A percentile compares a stretch with the other conserved stretches of the same genome.
phyloP scores from a whole-genome alignment of 2,329 filamentous ascomycete genomes.

The Helotiales sp. region DNA sequence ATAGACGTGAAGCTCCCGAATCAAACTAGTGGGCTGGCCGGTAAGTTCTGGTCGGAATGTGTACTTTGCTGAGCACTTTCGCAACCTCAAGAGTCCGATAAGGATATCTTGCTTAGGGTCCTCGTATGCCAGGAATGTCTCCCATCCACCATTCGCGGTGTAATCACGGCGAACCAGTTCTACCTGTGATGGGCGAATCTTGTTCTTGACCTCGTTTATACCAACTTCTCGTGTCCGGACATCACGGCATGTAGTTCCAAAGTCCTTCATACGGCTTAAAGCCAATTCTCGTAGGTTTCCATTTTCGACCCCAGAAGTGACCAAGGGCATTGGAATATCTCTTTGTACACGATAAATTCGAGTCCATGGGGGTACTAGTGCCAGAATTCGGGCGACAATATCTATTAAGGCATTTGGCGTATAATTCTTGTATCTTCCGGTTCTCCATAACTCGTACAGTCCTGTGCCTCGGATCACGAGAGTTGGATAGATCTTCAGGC shows the following conservation, averaged over 20 bases:
- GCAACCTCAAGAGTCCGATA: slow-evolving; percentile 82
- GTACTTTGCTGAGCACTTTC: slow-evolving; percentile 88
- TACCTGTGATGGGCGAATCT: slow-evolving; percentile 93
- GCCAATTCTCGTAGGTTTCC: slow-evolving; percentile 93
- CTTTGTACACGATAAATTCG: slow-evolving; percentile 97
- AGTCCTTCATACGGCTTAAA: slow-evolving; percentile 97
- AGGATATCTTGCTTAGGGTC: slow-evolving; percentile 98
- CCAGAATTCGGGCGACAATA: slow-evolving; percentile 92
- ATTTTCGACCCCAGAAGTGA: slow-evolving; percentile 98
- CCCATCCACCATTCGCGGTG: slow-evolving; percentile 93
- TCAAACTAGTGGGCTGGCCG: slow-evolving; percentile 85
- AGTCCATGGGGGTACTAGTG: slow-evolving; percentile 94
- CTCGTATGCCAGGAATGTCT: slow-evolving; percentile 97
- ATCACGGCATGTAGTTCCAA: slow-evolving; percentile 94
- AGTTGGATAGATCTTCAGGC: slow-evolving; percentile 96
- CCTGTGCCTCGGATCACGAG: slow-evolving; percentile 96
- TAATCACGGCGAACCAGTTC: slow-evolving; percentile 95
- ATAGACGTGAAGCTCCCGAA: slow-evolving; percentile 94
- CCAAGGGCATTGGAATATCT: slow-evolving; percentile 99
- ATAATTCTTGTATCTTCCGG: slow-evolving; percentile 96
- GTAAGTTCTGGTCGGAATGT: slow-evolving; percentile 88
- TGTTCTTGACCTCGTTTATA: slow-evolving; percentile 99
- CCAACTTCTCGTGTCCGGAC: slow-evolving; percentile 95
- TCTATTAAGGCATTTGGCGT: slow-evolving; percentile 96
- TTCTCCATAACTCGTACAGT: slow-evolving; percentile 95